Evolutionary conservation across 148 eudicot species (phyloP), one percentile per base, ranked within the genome.

Genomic region (Bassia scoparia): DNA sequence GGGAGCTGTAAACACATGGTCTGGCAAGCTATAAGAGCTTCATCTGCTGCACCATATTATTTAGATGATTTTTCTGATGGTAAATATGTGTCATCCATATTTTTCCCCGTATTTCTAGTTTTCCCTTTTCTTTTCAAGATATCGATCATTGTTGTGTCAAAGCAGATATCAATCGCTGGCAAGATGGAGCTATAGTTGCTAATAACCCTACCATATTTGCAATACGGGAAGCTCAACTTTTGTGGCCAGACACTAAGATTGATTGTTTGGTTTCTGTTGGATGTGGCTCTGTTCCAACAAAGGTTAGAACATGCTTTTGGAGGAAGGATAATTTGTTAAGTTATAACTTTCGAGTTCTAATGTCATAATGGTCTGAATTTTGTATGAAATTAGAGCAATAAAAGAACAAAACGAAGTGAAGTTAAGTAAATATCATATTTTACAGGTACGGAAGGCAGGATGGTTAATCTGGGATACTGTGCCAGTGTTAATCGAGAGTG

Each of bases 161-260:
- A 74, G 71, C 87, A 96, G 99, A 81, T 67, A 82, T 83, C 24
- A 78, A 86, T 74, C 94, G 97, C 74, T 96, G 96, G 96, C 99
- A 96, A 92, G 99, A 96, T 87, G 99, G 99, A 74, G 99, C 99
- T 55, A 92, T 96, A 80, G 96, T 96, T 33, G 99, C 99, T 38
- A 96, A 96, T 69, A 96, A 96, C 83, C 99, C 99, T 74, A 96
- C 99, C 63, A 85, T 96, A 62, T 96, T 92, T 82, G 92, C 99
- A 71, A 86, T 96, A 80, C 87, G 95, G 53, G 99, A 96, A 84
- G 97, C 99, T 61, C 99, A 96, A 74, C 92, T 92, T 73, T 70
- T 96, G 64, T 96, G 99, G 99, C 99, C 99, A 38, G 99, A 96
- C 80, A 81, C 97, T 31, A 90, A 87, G 79, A 83, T 96, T 80